Conservation (phyloP, 1,284 basidiomycete species). For the Tilletia indica region DNA sequence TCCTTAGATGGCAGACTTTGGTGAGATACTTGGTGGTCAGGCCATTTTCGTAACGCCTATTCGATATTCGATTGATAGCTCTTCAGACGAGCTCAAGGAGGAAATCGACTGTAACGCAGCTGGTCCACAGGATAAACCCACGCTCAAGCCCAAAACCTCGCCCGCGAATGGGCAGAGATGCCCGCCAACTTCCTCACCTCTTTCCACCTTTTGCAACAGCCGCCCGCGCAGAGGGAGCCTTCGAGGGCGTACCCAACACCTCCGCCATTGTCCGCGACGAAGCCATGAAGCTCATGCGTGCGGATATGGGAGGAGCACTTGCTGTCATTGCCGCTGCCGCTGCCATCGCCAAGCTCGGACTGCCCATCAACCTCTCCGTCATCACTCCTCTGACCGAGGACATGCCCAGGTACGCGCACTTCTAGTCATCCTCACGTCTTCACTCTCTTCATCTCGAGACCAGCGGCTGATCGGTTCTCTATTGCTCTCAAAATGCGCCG, state of each 20-base stretch:
- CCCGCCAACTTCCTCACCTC: constrained; percentile 69
- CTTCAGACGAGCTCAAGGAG: constrained; percentile 36
- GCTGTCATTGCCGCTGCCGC: constrained; percentile 70
- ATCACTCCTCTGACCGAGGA: constrained; percentile 82
- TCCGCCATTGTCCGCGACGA: constrained; percentile 72
- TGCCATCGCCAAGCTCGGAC: constrained; percentile 75
- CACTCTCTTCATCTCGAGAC: too few relatives aligned
- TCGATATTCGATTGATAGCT: too few relatives aligned
- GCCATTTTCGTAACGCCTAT: too few relatives aligned
- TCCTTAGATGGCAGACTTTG: too few relatives aligned
- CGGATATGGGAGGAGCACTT: constrained; percentile 64
- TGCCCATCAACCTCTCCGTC: constrained; percentile 75
- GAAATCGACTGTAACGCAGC: constrained; percentile 31
- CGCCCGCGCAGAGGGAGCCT: constrained; percentile 69
- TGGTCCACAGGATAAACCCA: constrained; percentile 61
- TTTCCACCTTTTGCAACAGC: constrained; percentile 64
- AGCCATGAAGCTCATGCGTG: constrained; percentile 64
- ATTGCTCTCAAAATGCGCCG: too few relatives aligned
- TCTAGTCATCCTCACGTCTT: background rate
- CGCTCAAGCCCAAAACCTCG: constrained; percentile 77
- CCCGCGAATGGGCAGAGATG: constrained; percentile 79
- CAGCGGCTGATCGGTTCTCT: background rate
- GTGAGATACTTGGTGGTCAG: too few relatives aligned
- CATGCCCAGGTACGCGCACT: constrained; percentile 72
- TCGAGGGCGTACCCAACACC: constrained; percentile 69